These are phyloP conservation scores for Monoraphidium neglectum DNA, from an alignment of 139 green algal species.

Conservation along the genomic window DNA sequence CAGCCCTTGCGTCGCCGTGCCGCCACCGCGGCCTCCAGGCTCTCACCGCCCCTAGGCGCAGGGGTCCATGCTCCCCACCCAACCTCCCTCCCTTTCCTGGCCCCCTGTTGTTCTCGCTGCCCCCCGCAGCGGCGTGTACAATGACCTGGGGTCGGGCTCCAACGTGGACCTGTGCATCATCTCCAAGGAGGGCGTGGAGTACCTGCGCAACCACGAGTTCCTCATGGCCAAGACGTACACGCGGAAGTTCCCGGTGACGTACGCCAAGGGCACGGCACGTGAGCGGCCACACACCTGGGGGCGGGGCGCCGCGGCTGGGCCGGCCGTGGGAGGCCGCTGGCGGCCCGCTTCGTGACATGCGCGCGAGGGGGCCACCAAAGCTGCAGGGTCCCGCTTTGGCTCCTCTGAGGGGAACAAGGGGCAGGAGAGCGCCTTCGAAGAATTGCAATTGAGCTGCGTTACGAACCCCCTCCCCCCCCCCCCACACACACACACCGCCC, in stretches of 20 bases:
- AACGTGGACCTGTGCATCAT: slow-evolving; percentile 99
- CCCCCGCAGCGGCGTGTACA: slow-evolving; percentile 87
- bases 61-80: no score
- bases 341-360: neutral
- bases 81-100: neutral
- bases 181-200: slow-evolving; percentile 84
- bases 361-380: neutral
- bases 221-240: slow-evolving; percentile 90
- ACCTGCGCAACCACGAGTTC: slow-evolving; percentile 90
- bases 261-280: slow-evolving; percentile 72
- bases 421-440: no score
- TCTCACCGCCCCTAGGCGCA: no score
- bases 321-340: neutral
- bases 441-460: no score
- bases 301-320: neutral
- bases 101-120: slow-evolving; percentile 2
- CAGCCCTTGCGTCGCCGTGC: no score
- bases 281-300: slow-evolving; percentile 20
- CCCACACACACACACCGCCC: no score
- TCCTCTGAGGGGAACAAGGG: no score
- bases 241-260: slow-evolving; percentile 74
- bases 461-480: no score
- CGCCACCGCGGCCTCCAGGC: no score
- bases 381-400: no score
- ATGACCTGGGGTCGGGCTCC: slow-evolving; percentile 96